phyloP scores from a whole-genome alignment of 306 rosid species.

The Sicyos edulis region DNA sequence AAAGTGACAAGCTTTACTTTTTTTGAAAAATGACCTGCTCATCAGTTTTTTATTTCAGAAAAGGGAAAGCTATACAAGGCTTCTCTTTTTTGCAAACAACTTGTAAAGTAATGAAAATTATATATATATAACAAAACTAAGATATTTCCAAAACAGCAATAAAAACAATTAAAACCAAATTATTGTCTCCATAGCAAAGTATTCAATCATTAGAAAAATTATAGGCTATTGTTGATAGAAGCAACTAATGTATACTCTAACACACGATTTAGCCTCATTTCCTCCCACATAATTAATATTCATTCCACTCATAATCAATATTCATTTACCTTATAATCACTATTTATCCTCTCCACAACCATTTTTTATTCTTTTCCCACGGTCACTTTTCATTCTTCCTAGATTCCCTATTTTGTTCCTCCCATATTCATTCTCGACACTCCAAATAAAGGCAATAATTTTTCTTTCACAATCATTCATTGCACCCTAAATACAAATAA shows the following conservation, averaged over 20 bases:
- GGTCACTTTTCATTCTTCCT: too few relatives aligned
- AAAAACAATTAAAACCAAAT: background rate
- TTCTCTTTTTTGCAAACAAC: background rate
- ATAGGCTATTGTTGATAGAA: background rate
- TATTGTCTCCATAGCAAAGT: background rate
- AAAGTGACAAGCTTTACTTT: constrained; percentile 13
- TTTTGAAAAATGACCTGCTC: background rate
- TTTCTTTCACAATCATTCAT: too few relatives aligned
- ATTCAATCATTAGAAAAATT: background rate
- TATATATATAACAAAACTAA: background rate
- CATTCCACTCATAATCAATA: too few relatives aligned
- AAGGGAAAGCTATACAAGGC: background rate
- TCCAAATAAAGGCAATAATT: too few relatives aligned
- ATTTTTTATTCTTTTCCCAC: too few relatives aligned
- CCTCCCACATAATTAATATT: too few relatives aligned
- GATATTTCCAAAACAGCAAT: background rate
- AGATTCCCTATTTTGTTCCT: too few relatives aligned
- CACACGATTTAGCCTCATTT: too few relatives aligned
- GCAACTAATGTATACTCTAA: background rate
- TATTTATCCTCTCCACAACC: too few relatives aligned
- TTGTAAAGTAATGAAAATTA: background rate
- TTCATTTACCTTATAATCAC: too few relatives aligned
- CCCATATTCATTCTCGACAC: too few relatives aligned
- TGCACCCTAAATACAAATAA: too few relatives aligned
- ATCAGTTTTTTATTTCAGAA: background rate